Evolutionary conservation across 1,284 basidiomycete species (phyloP).

Genomic region (Leccinum angustisporum): DNA sequence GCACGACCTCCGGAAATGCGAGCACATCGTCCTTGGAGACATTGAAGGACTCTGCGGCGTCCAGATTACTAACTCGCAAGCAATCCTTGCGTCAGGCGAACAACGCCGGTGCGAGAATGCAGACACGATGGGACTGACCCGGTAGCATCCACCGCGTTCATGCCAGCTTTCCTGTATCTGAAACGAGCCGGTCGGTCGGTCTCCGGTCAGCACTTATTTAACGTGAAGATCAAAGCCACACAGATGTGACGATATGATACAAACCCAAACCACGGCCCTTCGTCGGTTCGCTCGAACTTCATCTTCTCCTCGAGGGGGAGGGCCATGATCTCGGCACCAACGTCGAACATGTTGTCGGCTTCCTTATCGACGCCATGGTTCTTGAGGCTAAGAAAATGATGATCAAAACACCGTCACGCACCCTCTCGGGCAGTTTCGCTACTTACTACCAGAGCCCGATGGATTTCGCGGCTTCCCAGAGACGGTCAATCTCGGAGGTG

Average conservation of each 20-base stretch:
- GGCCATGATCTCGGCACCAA: neutral
- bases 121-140: neutral
- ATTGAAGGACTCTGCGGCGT: neutral
- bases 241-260: neutral
- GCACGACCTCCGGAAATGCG: neutral
- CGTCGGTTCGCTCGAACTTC: neutral
- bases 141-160: neutral
- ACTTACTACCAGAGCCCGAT: neutral
- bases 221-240: neutral
- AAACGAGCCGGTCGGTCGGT: neutral
- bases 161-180: neutral
- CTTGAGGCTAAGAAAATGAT: neutral
- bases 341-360: neutral
- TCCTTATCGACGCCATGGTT: neutral
- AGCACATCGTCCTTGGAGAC: neutral
- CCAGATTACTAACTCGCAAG: neutral
- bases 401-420: neutral
- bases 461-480: neutral
- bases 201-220: neutral
- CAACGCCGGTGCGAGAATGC: neutral
- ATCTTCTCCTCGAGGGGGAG: neutral
- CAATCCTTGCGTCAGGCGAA: neutral
- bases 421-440: neutral
- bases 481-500: neutral
- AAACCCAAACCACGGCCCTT: neutral